Conservation (phyloP, 257 asterid species). For the Solanum paucissectum region DNA sequence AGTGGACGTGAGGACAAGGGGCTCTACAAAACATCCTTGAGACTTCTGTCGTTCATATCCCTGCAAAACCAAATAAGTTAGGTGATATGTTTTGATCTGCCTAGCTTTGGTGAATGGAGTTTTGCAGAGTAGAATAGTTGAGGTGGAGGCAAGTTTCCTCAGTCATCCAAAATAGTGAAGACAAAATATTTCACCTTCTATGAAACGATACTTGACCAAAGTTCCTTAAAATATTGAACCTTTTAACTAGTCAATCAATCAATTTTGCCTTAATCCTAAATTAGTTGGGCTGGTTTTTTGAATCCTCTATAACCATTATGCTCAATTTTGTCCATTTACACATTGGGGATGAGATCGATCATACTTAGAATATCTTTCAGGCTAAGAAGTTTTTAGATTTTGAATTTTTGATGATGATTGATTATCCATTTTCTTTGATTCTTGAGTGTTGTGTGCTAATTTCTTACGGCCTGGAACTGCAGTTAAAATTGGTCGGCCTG, state of each 20-base stretch:
- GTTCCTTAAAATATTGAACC: background rate
- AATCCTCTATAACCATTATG: background rate
- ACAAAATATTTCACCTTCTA: background rate
- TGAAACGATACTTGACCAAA: background rate
- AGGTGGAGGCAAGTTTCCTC: background rate
- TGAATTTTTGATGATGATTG: background rate
- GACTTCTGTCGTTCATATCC: background rate
- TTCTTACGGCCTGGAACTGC: slow-evolving; percentile 2
- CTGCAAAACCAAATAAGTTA: background rate
- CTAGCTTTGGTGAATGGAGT: background rate
- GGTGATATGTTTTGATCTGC: background rate
- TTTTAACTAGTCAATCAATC: background rate
- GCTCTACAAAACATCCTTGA: background rate
- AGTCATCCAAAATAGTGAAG: background rate
- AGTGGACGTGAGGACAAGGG: background rate
- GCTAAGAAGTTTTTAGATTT: background rate
- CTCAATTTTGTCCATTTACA: background rate
- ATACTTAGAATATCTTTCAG: background rate
- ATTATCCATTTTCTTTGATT: background rate
- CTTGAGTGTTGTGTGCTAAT: background rate
- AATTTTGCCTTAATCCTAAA: background rate
- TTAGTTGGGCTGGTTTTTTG: background rate
- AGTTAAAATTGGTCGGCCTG: slow-evolving; percentile 98
- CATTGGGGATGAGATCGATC: background rate
- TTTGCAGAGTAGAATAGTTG: background rate